Percentiles rank a stretch among this genome's conserved stretches.
phyloP scores from a whole-genome alignment of 2,329 filamentous ascomycete species.

The Talaromyces funiculosus region DNA sequence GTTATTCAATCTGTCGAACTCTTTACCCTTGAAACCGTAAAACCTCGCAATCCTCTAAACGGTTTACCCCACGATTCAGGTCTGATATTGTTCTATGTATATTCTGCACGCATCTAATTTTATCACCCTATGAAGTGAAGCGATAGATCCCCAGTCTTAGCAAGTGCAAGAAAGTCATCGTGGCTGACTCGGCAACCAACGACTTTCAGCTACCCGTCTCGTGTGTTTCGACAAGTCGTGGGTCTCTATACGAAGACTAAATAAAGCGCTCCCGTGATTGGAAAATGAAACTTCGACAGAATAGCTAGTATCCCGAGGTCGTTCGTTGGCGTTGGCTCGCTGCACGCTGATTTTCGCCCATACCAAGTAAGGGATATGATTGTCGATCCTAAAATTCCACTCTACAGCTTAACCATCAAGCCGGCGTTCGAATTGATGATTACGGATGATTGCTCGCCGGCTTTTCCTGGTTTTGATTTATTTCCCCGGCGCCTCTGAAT shows the following conservation, averaged over 20 bases:
- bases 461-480: background rate
- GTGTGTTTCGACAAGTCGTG: background rate
- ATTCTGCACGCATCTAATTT: background rate
- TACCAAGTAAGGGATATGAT: background rate
- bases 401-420: background rate
- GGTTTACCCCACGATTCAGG: background rate
- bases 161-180: background rate
- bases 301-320: background rate
- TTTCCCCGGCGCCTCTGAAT: background rate
- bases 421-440: background rate
- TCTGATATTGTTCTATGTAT: background rate
- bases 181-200: conserved; percentile 1
- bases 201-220: background rate
- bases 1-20: background rate
- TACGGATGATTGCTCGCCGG: background rate
- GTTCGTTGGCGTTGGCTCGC: background rate
- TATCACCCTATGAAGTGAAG: background rate
- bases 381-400: background rate
- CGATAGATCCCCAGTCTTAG: background rate
- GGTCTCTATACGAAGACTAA: background rate
- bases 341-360: background rate
- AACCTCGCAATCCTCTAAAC: background rate
- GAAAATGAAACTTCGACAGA: background rate
- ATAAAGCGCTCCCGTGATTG: background rate
- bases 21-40: too few species aligned